Percentiles rank a stretch among this genome's conserved stretches.
phyloP scores from a whole-genome alignment of 164 flowering plant species.

The Santalum album region DNA sequence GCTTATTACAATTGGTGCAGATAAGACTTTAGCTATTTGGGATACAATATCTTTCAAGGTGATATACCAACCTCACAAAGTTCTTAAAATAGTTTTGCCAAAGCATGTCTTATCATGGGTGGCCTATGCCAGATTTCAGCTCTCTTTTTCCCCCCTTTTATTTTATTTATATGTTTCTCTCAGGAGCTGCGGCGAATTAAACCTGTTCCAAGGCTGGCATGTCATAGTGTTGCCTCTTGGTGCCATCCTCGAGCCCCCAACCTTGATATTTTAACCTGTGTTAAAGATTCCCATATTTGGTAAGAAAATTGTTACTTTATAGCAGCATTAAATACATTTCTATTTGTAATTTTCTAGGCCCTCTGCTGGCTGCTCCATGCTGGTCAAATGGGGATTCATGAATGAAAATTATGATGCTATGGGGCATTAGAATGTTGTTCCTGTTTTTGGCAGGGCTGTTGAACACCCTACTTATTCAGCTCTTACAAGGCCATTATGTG shows the following conservation, averaged over 20 bases:
- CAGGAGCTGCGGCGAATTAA: conserved; percentile 93
- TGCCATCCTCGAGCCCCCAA: conserved; percentile 98
- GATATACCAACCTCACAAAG: background rate
- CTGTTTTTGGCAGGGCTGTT: conserved; percentile 75
- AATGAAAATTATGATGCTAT: too few species aligned
- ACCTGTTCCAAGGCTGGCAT: conserved; percentile 88
- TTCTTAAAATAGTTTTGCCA: background rate
- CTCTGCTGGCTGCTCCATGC: background rate
- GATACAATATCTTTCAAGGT: conserved; percentile 99
- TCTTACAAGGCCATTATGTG: conserved; percentile 94
- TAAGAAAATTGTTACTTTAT: conserved; percentile 20
- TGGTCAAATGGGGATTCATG: background rate
- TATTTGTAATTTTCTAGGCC: background rate
- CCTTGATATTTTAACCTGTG: conserved; percentile 93
- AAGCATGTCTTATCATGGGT: conserved; percentile 2
- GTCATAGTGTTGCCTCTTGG: conserved; percentile 98
- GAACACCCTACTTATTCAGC: conserved; percentile 97
- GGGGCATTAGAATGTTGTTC: too few species aligned
- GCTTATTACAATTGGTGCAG: conserved; percentile 91
- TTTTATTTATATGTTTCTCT: conserved; percentile 1
- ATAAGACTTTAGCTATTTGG: conserved; percentile 94
- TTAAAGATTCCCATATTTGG: conserved; percentile 99
- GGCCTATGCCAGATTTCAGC: background rate
- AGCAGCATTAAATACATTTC: background rate
- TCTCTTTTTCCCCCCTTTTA: background rate